phyloP scores from a whole-genome alignment of 2,329 filamentous ascomycete genomes.

The Nannizziopsis barbatae region DNA sequence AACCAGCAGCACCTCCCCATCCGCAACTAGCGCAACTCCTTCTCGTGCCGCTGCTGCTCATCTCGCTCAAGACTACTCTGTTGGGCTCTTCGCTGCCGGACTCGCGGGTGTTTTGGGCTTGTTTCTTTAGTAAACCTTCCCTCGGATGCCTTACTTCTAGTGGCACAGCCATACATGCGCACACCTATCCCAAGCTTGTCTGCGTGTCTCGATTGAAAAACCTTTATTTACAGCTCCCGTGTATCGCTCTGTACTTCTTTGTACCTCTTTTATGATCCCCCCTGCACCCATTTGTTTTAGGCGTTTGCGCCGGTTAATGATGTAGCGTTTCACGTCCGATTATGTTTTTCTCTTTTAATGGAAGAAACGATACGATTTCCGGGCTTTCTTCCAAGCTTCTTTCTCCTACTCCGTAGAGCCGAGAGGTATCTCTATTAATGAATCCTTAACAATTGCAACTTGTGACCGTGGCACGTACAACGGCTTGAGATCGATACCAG shows the following conservation, averaged over 20 bases:
- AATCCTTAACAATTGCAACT: too few relatives aligned
- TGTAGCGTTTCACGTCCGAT: constrained; percentile 5
- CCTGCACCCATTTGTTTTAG: not conserved
- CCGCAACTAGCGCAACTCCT: constrained; percentile 22
- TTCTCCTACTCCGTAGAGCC: not conserved
- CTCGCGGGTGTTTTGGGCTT: constrained; percentile 48
- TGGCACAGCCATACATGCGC: not conserved
- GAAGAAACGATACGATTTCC: constrained; percentile 7
- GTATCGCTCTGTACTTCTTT: not conserved
- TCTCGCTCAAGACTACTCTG: constrained; percentile 41
- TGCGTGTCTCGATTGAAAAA: too few relatives aligned
- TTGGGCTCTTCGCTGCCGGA: constrained; percentile 42
- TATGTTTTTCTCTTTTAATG: not conserved
- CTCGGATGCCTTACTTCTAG: not conserved
- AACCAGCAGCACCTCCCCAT: constrained; percentile 20
- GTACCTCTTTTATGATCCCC: not conserved
- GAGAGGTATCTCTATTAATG: too few relatives aligned
- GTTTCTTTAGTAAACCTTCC: constrained; percentile 40
- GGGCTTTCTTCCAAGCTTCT: not conserved
- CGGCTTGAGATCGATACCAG: too few relatives aligned
- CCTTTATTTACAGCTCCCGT: not conserved
- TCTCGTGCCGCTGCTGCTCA: constrained; percentile 38
- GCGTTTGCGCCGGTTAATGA: constrained; percentile 2
- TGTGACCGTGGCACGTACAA: too few relatives aligned
- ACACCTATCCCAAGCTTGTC: not conserved